A percentile compares a stretch with the other conserved stretches of the same genome.
These are phyloP conservation scores for Colletotrichum melonis DNA, from an alignment of 2,329 filamentous ascomycete genomes.

Conservation along the genomic window DNA sequence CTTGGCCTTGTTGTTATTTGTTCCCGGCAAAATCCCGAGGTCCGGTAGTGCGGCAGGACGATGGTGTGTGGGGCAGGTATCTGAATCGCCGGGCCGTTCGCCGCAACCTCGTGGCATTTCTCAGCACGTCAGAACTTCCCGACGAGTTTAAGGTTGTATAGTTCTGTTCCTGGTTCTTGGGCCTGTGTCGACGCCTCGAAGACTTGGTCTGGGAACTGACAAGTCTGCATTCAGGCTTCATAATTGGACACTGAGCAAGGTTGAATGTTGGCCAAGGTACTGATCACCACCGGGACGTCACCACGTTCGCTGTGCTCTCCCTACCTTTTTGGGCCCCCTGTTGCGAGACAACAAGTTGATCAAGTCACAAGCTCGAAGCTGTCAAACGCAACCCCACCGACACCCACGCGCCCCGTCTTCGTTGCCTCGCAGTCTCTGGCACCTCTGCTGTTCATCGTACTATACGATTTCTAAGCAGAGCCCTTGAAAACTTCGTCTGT, in stretches of 20 bases:
- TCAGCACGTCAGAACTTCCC: slow-evolving; percentile 30
- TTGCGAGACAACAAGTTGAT: background rate
- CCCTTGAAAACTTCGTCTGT: slow-evolving; percentile 1
- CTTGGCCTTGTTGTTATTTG: background rate
- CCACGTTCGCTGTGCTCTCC: background rate
- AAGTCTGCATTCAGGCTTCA: background rate
- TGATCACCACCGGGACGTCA: slow-evolving; percentile 6
- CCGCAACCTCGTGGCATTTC: slow-evolving; percentile 29
- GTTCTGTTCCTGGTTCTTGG: background rate
- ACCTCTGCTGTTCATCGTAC: slow-evolving; percentile 15
- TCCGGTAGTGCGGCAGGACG: background rate
- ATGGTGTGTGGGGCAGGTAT: background rate
- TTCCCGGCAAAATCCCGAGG: slow-evolving; percentile 20
- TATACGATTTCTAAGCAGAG: slow-evolving; percentile 32
- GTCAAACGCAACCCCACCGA: background rate
- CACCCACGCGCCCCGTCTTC: slow-evolving; percentile 14
- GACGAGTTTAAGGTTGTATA: slow-evolving; percentile 18
- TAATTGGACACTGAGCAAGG: background rate
- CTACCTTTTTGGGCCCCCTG: background rate
- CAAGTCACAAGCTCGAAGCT: background rate
- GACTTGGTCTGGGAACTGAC: background rate
- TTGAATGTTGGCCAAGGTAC: background rate
- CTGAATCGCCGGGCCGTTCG: slow-evolving; percentile 7
- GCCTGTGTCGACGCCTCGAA: background rate
- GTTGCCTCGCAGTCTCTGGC: slow-evolving; percentile 25